phyloP scores from a whole-genome alignment of 208 protist genomes.

The Phytomonas serpens region DNA sequence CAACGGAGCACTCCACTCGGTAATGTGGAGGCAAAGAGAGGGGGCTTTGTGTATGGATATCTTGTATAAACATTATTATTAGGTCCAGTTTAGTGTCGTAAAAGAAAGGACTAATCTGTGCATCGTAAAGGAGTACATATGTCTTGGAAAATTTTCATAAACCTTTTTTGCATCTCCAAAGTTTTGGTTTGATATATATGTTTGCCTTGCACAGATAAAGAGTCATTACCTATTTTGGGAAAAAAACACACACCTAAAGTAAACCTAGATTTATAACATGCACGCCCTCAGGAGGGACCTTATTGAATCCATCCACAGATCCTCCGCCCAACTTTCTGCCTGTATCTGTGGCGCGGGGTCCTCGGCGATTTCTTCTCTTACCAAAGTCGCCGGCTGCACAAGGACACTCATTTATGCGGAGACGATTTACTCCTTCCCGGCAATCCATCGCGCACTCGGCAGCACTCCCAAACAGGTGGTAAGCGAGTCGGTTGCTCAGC shows the following conservation, averaged over 20 bases:
- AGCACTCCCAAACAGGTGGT: conserved; percentile 31
- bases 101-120: neutral
- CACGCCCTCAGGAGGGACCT: conserved; percentile 15
- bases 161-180: neutral
- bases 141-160: neutral
- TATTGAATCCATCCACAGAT: conserved; percentile 36
- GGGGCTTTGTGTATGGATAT: neutral
- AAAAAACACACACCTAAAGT: neutral
- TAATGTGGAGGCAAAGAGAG: conserved; percentile 12
- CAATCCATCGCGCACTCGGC: conserved; percentile 28
- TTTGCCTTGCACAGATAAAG: neutral
- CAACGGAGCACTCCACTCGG: conserved; percentile 70
- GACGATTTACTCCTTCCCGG: conserved; percentile 27
- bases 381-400: conserved; percentile 43
- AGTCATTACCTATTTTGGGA: neutral
- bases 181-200: neutral
- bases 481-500: conserved; percentile 20
- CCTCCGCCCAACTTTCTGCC: conserved; percentile 25
- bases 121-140: neutral
- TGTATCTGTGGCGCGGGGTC: conserved; percentile 44
- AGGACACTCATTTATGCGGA: conserved; percentile 37
- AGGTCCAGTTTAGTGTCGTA: neutral
- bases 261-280: neutral
- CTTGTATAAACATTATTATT: neutral
- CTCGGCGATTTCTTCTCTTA: conserved; percentile 28